Base-by-base conservation (phyloP, 2,329 filamentous ascomycete species). In the Aspergillus quadricinctus region DNA sequence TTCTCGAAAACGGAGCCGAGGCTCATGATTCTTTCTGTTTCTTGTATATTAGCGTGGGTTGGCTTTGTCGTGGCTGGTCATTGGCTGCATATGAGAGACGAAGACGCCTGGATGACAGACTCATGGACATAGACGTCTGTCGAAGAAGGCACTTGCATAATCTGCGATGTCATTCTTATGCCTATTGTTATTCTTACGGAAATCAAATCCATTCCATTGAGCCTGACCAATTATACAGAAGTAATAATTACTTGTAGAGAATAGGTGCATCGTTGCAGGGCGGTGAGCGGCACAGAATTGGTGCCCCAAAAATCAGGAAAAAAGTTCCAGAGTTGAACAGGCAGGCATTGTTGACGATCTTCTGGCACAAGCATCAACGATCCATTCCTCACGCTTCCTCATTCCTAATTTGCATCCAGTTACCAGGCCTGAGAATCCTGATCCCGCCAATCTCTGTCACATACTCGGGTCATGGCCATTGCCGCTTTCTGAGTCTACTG, bases 41-140 rank as follows among this genome's bases (percentile, higher is more conserved):
- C 67, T 65, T 73, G 71, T 73, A 73, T 67, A 71, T 72, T 72
- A 73, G 65, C 68, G 64, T 66, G 58, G 65, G 59, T 63, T 63
- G 59, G 59, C 56, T 54, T 61, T 64, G 54, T 62, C 56, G 49
- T 60, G 50, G 59, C 55, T 56, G 50, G 52, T 51, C 50, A 54
- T 58, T 57, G 46, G 58, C 55, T 64, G 58, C 55, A 54, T 55
- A 58, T 54, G 56, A 61, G 57, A 57, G 57, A 65, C 52, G 60
- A 60, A 35, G 52, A 60, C 50, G 25, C 40, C 59, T 56, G 48
- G 58, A 52, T 57, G 48, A 59, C 55, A 51, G 65, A 56, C 48
- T 56, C 53, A 60, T 62, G 62, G 57, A 63, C 57, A 64, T 63
- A 61, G 46, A 52, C n/a, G 57, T 55, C 59, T 60, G 56, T 59